Evolutionary conservation across 176 grass and related monocot species (phyloP), one percentile per base, ranked within the genome.

Genomic region (Chloris gayana): DNA sequence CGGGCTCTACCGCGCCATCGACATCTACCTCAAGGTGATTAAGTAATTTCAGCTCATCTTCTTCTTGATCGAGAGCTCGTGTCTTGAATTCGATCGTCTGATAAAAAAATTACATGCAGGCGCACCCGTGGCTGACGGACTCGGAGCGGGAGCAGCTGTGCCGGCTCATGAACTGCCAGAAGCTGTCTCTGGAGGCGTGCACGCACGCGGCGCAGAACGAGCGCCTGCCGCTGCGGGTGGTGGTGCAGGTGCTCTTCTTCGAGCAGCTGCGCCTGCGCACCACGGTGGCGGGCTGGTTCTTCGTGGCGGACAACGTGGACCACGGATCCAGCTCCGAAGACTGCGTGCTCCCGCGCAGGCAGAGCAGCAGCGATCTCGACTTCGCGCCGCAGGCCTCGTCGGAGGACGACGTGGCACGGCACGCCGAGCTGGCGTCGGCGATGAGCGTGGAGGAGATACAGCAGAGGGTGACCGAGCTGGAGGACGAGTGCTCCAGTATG

Each of bases 191-290:
- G 66, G 94, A 97, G 89, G 94, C 89, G 62, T 92, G 89, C 87
- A 97, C 91, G 37, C 94, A 97, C 84, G 94, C 89, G 69, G 94
- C 91, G 14, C 94, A 97, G 85, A 97, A 97, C 67, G 91, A 97
- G 82, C 83, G 89, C 49, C 87, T 97, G 27, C 94, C 91, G 64
- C 79, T 97, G 72, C 84, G 91, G 50, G 94, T 97, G 37, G 82
- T 94, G 22, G 89, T 97, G 59, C 94, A 97, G 71, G 91, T 97
- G 34, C 89, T 97, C 80, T 94, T 88, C 89, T 97, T 97, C 49
- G 94, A 97, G 89, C 94, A 97, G 79, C 82, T 97, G 46, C 94
- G 94, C 7, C 71, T 97, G 65, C 85, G 91, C 35, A 92, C 94
- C n/a, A 90, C 89, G 18, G 79, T 97, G 44, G 53, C 89, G 9